Conservation (phyloP, 2,329 filamentous ascomycete species). For the Aspergillus clavatus region DNA sequence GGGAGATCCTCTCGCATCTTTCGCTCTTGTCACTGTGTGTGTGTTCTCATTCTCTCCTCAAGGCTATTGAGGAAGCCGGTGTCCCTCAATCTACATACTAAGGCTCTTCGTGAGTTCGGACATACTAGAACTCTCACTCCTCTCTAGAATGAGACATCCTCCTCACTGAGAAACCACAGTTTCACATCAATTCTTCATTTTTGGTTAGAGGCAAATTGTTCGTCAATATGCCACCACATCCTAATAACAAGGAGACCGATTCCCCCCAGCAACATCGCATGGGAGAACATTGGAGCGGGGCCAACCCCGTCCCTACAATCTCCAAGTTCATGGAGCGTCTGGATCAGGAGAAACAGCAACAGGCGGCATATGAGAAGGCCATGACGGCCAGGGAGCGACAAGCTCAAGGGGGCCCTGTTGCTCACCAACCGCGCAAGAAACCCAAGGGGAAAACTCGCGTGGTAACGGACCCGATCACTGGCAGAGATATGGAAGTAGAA, state of each 20-base stretch:
- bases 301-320: constrained; percentile 82
- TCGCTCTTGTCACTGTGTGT: too few species aligned
- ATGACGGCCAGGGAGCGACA: constrained; percentile 12
- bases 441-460: constrained; percentile 47
- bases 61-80: background rate
- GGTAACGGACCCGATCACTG: constrained; percentile 85
- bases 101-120: background rate
- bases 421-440: constrained; percentile 47
- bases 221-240: constrained; percentile 13
- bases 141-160: background rate
- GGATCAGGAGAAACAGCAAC: constrained; percentile 70
- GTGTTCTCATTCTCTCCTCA: background rate
- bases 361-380: constrained; percentile 47
- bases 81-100: background rate
- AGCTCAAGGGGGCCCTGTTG: constrained; percentile 43
- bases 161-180: background rate
- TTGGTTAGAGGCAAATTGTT: background rate
- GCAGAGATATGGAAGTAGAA: constrained; percentile 78
- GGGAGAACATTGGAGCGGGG: constrained; percentile 72
- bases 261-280: constrained; percentile 39
- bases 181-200: background rate
- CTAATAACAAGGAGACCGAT: constrained; percentile 6
- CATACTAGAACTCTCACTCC: background rate
- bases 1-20: too few species aligned
- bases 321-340: constrained; percentile 75